These are phyloP conservation scores for Pseudodiploospora longispora DNA, from an alignment of 2,329 filamentous ascomycete species.

Conservation along the genomic window DNA sequence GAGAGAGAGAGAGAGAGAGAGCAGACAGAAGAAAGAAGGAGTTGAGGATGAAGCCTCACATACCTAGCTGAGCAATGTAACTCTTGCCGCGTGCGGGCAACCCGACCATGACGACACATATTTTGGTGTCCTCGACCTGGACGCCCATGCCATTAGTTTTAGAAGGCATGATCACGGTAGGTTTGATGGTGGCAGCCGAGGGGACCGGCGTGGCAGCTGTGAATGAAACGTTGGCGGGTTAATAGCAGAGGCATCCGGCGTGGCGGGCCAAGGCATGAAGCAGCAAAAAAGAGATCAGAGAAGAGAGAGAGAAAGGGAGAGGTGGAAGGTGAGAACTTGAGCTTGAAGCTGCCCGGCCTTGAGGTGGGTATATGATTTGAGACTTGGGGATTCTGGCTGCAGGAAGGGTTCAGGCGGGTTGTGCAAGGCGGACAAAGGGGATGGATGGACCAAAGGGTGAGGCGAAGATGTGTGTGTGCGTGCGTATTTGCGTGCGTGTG, in stretches of 20 bases:
- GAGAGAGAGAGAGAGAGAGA: not conserved
- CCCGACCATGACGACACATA: slow-evolving; percentile 98
- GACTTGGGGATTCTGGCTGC: no score
- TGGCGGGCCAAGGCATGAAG: slow-evolving; percentile 6
- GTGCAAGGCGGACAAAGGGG: not conserved
- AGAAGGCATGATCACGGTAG: slow-evolving; percentile 32
- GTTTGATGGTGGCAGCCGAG: slow-evolving; percentile 9
- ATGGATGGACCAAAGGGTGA: not conserved
- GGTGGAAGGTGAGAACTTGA: not conserved
- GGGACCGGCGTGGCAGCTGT: slow-evolving; percentile 1
- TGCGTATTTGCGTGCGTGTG: slow-evolving; percentile 3
- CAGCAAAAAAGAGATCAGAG: not conserved
- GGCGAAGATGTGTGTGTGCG: not conserved
- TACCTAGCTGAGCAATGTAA: slow-evolving; percentile 95
- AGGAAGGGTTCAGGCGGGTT: no score
- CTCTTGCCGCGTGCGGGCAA: slow-evolving; percentile 93
- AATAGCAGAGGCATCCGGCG: slow-evolving; percentile 11
- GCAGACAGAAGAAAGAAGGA: not conserved
- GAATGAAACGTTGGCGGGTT: slow-evolving; percentile 8
- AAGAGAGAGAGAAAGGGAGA: not conserved
- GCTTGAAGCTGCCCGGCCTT: no score
- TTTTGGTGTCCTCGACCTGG: slow-evolving; percentile 90
- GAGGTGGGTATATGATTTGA: no score
- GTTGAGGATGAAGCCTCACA: slow-evolving; percentile 12
- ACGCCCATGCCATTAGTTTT: slow-evolving; percentile 56